Base-by-base conservation (phyloP, 768 basidiomycete genomes). In the Filobasidium floriforme region DNA sequence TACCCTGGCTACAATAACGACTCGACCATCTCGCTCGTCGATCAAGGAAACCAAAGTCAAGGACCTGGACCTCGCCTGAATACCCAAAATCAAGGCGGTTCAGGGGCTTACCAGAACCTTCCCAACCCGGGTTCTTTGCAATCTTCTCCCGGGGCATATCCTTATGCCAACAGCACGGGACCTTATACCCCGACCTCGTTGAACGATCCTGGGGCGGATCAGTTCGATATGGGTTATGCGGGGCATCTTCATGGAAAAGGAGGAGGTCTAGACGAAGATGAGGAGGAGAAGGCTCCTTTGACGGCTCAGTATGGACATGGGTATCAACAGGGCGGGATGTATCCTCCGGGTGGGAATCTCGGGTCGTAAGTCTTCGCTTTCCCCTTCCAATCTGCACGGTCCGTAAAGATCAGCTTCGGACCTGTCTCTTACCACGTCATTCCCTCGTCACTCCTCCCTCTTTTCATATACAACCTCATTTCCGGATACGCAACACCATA, bases 201-300 rank as follows among this genome's bases (percentile, higher is more conserved):
- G 32, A 37, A 49, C 14, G 46, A 49, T 14, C 46, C 15, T 5
- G 22, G 46, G 15, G 46, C 14, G 15, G 46, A 49, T 49, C 46
- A 49, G 46, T 49, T 18, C 22, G 46, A 49, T 49, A 49, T 49
- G 46, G 46, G 46, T 14, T 49, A 49, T 49, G 46, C 46, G 15
- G 46, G 46, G 15, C 46, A 49, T 49, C 46, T 49, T 2, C 46
- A 49, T 4, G 46, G 46, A 22, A 49, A 49, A 14, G 46, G 22
- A 18, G 46, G 46, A 49, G 46, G 12, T 59, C 5, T 6, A 18
- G 37, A 60, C 24, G 37, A n/a, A 1, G 60, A 60, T 1, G 60
- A 60, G n/a, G 60, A 60, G 11, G 60, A 60, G 60, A 28, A 40
- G 29, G 40, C n/a, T 28, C 60, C 60, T 32, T 41, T 60, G n/a